A percentile compares a stretch with the other conserved stretches of the same genome.
These are phyloP conservation scores for Salix udensis DNA, from an alignment of 345 rosid genomes.

Conservation along the genomic window DNA sequence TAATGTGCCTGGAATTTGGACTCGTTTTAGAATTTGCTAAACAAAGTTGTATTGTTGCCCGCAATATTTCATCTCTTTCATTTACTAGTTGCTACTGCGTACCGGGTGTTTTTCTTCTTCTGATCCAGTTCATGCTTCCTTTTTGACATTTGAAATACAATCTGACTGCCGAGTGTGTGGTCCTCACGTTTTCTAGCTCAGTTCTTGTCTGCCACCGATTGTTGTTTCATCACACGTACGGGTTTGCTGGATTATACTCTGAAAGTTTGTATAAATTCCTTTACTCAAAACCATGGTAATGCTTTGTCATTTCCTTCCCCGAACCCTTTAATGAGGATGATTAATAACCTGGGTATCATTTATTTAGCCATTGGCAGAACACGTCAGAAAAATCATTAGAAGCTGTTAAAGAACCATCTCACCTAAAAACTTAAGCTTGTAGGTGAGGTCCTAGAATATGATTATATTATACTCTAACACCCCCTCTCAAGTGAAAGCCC, in stretches of 20 bases:
- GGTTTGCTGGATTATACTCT: not conserved
- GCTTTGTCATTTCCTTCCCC: not conserved
- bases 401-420: no score
- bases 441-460: no score
- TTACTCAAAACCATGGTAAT: not conserved
- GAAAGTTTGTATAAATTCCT: not conserved
- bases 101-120: not conserved
- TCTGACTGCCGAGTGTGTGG: not conserved
- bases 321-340: not conserved
- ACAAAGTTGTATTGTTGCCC: constrained; percentile 1
- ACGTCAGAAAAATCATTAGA: not conserved
- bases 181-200: not conserved
- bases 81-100: not conserved
- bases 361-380: not conserved
- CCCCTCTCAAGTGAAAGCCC: no score
- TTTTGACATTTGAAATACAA: not conserved
- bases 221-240: not conserved
- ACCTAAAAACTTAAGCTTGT: no score
- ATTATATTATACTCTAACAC: no score
- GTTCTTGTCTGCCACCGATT: not conserved
- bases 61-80: not conserved
- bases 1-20: not conserved
- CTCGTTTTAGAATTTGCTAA: constrained; percentile 13
- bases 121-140: not conserved
- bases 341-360: not conserved